Evolutionary conservation across 1,139 yeast species (phyloP).

Genomic region (Taphrina pruni): DNA sequence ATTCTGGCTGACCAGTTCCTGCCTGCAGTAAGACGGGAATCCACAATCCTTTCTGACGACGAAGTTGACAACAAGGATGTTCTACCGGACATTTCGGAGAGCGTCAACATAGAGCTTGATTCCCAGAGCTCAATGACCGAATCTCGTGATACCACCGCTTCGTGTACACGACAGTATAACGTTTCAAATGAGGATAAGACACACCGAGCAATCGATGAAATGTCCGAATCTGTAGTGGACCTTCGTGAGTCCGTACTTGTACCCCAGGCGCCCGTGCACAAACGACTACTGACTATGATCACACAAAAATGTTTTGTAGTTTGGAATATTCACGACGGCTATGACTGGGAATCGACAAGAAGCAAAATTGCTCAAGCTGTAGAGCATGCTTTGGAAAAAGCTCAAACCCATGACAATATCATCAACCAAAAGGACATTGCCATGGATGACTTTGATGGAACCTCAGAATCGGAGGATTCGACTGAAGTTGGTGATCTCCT

Average conservation of each 20-base stretch:
- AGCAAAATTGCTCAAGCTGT: slow-evolving; percentile 69
- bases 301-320: slow-evolving; percentile 50
- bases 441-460: slow-evolving; percentile 26
- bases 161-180: background rate
- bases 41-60: background rate
- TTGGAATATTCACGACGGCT: slow-evolving; percentile 81
- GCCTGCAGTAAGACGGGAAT: background rate
- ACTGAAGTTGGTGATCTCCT: slow-evolving; percentile 65
- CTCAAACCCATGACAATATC: slow-evolving; percentile 23
- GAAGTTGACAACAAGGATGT: background rate
- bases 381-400: slow-evolving; percentile 59
- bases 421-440: background rate
- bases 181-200: background rate
- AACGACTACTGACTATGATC: slow-evolving; percentile 43
- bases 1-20: slow-evolving; percentile 48
- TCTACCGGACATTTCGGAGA: background rate
- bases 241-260: background rate
- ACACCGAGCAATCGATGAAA: background rate
- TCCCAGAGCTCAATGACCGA: background rate
- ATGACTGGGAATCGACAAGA: slow-evolving; percentile 86
- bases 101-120: background rate
- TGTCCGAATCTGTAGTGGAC: slow-evolving; percentile 5
- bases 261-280: background rate
- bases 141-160: background rate
- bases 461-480: slow-evolving; percentile 47